Conservation (phyloP, 305 asterid genomes). For the Fraxinus platypoda region DNA sequence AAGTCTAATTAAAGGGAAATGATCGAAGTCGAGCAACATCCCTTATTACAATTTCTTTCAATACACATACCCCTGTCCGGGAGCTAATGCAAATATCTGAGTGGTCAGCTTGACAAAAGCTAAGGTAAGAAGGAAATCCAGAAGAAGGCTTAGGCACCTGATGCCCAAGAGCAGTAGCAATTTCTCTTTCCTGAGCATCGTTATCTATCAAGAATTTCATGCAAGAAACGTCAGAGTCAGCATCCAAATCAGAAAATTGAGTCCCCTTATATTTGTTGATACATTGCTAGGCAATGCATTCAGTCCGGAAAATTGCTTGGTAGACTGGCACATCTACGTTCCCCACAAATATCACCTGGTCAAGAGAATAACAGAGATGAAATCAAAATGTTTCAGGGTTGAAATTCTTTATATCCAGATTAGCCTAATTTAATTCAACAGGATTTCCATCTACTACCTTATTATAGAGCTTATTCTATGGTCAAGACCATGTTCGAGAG, state of each 20-base stretch:
- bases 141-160: neutral
- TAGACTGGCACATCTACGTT: neutral
- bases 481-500: neutral
- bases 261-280: neutral
- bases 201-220: neutral
- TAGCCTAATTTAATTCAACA: neutral
- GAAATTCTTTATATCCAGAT: neutral
- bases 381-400: neutral
- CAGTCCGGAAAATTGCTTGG: neutral
- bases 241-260: neutral
- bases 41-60: neutral
- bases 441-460: neutral
- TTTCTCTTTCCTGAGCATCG: neutral
- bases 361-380: neutral
- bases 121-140: neutral
- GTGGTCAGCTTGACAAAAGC: neutral
- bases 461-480: neutral
- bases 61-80: neutral
- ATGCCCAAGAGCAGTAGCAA: neutral
- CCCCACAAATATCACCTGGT: neutral
- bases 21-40: neutral
- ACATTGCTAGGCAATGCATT: neutral
- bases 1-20: neutral
- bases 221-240: neutral
- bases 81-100: neutral